A percentile compares a stretch with the other conserved stretches of the same genome.
Evolutionary conservation across 306 rosid genomes (phyloP).

Genomic region (Gynostemma pentaphyllum): DNA sequence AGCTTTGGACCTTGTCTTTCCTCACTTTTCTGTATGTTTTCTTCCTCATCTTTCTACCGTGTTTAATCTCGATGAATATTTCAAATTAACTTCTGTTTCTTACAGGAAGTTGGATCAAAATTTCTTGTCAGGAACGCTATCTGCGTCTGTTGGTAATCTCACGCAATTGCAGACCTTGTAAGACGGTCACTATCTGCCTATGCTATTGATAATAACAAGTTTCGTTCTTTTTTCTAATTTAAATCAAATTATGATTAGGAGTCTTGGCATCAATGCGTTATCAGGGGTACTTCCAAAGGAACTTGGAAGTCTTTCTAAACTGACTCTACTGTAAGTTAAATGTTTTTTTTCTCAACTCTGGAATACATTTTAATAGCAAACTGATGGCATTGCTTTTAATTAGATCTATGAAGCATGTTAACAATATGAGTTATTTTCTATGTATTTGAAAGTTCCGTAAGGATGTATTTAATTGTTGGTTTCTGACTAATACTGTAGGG

Average conservation of each 20-base stretch:
- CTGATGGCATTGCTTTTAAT: not conserved
- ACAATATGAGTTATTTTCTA: not conserved
- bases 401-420: not conserved
- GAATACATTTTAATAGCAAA: not conserved
- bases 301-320: constrained; percentile 41
- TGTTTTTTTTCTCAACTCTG: not conserved
- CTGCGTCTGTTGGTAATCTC: constrained; percentile 59
- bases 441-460: not conserved
- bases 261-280: constrained; percentile 44
- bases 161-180: constrained; percentile 55
- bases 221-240: not conserved
- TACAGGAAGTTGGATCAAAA: constrained; percentile 50
- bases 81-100: constrained; percentile 10
- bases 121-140: constrained; percentile 49
- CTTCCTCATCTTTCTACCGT: not conserved
- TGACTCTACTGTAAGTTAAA: constrained; percentile 35
- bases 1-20: constrained; percentile 55
- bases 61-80: no score
- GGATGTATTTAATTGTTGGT: not conserved
- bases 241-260: constrained; percentile 21
- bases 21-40: constrained; percentile 56
- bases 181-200: constrained; percentile 9
- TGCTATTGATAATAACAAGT: not conserved
- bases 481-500: constrained; percentile 25
- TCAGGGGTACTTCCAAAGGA: constrained; percentile 75